Conservation (phyloP, 257 asterid genomes). For the Linderniella brevidens region DNA sequence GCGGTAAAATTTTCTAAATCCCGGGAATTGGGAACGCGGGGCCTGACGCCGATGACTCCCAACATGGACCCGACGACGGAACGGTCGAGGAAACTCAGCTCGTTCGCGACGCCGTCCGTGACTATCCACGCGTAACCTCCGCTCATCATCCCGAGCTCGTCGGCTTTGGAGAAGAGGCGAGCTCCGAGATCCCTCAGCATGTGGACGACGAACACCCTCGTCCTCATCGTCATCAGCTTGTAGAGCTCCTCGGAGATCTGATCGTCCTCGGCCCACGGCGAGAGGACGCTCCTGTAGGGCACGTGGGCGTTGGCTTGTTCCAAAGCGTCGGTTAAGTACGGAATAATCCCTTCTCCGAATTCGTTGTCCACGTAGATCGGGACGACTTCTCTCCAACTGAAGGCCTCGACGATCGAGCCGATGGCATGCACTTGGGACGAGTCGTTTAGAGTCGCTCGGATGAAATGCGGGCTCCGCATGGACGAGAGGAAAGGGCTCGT, state of each 20-base stretch:
- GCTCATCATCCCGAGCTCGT: conserved; percentile 30
- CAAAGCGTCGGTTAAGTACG: conserved; percentile 25
- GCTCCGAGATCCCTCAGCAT: conserved; percentile 19
- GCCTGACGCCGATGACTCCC: conserved; percentile 39
- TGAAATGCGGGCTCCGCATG: conserved; percentile 21
- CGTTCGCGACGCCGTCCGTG: conserved; percentile 25
- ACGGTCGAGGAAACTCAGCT: conserved; percentile 12
- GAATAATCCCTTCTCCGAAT: conserved; percentile 38
- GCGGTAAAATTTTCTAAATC: conserved; percentile 15
- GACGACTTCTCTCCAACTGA: conserved; percentile 37
- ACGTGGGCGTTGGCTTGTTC: conserved; percentile 15
- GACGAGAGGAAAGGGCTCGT: conserved; percentile 35
- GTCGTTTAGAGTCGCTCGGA: conserved; percentile 27
- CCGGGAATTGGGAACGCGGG: conserved; percentile 16
- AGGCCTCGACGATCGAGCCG: conserved; percentile 23
- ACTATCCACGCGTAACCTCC: conserved; percentile 33
- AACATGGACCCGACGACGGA: conserved; percentile 24
- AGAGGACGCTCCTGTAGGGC: conserved; percentile 29
- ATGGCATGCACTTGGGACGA: conserved; percentile 32
- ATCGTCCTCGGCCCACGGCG: conserved; percentile 22
- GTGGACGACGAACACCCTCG: conserved; percentile 38
- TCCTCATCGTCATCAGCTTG: conserved; percentile 35
- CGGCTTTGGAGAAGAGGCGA: conserved; percentile 18
- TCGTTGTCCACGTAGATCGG: conserved; percentile 29
- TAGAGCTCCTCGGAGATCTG: conserved; percentile 23